A percentile compares a stretch with the other conserved stretches of the same genome.
These are phyloP conservation scores for Calendula officinalis DNA, from an alignment of 129 eudicot species.

Conservation along the genomic window DNA sequence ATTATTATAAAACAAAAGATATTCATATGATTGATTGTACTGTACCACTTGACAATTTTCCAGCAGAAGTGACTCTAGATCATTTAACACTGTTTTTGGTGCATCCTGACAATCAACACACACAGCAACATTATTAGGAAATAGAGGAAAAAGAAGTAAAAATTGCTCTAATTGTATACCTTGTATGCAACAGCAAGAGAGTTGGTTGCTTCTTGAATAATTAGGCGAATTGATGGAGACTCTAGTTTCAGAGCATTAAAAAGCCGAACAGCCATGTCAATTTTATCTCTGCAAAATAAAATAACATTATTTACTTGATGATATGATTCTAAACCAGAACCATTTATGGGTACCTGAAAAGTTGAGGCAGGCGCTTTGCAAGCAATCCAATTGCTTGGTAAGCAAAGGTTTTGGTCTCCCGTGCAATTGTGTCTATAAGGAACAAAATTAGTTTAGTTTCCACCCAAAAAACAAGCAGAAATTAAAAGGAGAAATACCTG, in stretches of 20 bases:
- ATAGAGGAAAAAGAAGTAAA: constrained; percentile 13
- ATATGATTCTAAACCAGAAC: constrained; percentile 7
- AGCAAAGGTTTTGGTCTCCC: constrained; percentile 82
- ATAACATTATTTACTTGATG: constrained; percentile 10
- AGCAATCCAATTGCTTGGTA: constrained; percentile 93
- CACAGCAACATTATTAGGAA: constrained; percentile 6
- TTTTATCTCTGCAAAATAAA: constrained; percentile 59
- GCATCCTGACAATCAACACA: constrained; percentile 63
- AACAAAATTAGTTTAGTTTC: constrained; percentile 8
- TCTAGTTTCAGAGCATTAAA: constrained; percentile 82
- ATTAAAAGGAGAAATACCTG: constrained; percentile 49
- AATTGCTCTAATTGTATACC: constrained; percentile 36
- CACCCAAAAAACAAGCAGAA: constrained; percentile 13
- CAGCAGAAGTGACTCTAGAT: constrained; percentile 75
- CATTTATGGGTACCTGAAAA: constrained; percentile 55
- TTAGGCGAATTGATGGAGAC: constrained; percentile 68
- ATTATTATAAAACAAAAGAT: constrained; percentile 16
- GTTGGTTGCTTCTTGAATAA: constrained; percentile 88
- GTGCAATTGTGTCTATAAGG: constrained; percentile 60
- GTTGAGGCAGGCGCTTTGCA: constrained; percentile 89
- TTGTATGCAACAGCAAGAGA: constrained; percentile 87
- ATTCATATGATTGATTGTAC: constrained; percentile 5
- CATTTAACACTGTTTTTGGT: constrained; percentile 63
- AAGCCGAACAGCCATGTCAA: constrained; percentile 89
- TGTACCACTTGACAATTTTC: constrained; percentile 79